Evolutionary conservation across 2,329 filamentous ascomycete species (phyloP), one percentile per base, ranked within the genome.

Genomic region (Cladobotryum mycophilum): DNA sequence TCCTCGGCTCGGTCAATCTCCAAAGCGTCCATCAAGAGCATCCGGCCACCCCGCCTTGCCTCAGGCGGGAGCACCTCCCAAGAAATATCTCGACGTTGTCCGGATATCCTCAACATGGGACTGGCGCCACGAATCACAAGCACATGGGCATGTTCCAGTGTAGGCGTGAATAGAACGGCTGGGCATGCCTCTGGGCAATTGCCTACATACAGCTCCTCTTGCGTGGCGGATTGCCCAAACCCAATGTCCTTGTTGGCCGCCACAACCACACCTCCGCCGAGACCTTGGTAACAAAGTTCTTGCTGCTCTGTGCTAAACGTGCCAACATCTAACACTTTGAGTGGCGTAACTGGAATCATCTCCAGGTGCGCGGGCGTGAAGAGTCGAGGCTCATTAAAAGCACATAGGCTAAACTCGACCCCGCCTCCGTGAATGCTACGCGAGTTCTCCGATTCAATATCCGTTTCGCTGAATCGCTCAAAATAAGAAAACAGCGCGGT

Each of bases 1-100:
- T 51, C 46, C 4, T 60, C 54, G 2, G 56, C 50, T 53, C 63
- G 58, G 41, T 69, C 66, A 45, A 68, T 61, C 50, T 69, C 67
- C 5, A 70, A 51, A 1, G 66, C 66, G 34, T 69, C 67, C 67
- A 70, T 68, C 34, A 69, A 64, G 5, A 69, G 52, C 47, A 69
- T 62, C 4, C 58, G 57, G 5, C 65, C 62, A 4, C 64, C 61
- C 11, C 33, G 46, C 53, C 58, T 60, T 3, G 36, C 37, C 1
- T 41, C 12, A 1, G 38, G 17, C 2, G 41, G 43, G 20, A 58
- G 44, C 8, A 18, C 5, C 1, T 41, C 43, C 64, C 61, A 67
- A 11, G 50, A 43, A 13, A 68, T 58, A 11, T 64, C 55, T 8
- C 67, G 60, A 2, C 62, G 53, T 47, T 67, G 61, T 0, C 66